Evolutionary conservation across 768 basidiomycete species (phyloP).

Genomic region (Suillus occidentalis): DNA sequence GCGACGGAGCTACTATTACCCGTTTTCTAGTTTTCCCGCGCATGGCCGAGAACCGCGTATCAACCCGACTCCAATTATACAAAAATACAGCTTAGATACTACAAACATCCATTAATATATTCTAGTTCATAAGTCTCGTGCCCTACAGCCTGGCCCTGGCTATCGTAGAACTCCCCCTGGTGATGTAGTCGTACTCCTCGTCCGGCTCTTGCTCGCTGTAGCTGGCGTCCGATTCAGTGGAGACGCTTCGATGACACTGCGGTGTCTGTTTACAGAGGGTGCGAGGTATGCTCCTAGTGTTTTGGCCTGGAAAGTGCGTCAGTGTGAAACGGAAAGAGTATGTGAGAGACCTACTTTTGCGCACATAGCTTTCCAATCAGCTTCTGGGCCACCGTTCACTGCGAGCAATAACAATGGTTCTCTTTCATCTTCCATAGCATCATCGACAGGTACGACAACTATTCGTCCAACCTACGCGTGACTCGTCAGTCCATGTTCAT

Average conservation of each 20-base stretch:
- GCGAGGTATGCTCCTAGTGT: slow-evolving; percentile 34
- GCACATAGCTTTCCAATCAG: slow-evolving; percentile 69
- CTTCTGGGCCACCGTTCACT: slow-evolving; percentile 56
- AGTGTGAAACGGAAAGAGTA: neutral
- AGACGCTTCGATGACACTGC: slow-evolving; percentile 24
- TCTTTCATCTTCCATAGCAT: slow-evolving; percentile 26
- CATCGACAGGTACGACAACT: slow-evolving; percentile 61
- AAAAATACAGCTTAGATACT: neutral
- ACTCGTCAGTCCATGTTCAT: neutral
- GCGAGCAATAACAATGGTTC: slow-evolving; percentile 70
- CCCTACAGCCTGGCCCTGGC: neutral
- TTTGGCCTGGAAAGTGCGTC: slow-evolving; percentile 23
- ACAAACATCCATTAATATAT: neutral
- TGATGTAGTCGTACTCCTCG: slow-evolving; percentile 29
- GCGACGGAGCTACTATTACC: neutral
- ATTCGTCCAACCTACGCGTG: slow-evolving; percentile 64
- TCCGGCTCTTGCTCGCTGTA: slow-evolving; percentile 22
- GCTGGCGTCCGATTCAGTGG: slow-evolving; percentile 6
- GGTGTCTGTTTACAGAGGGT: slow-evolving; percentile 39
- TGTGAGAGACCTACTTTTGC: slow-evolving; percentile 47
- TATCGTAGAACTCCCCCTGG: slow-evolving; percentile 20
- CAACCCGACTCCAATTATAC: neutral
- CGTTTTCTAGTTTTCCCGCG: slow-evolving; percentile 10
- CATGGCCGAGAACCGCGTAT: neutral
- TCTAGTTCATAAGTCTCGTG: neutral